Conservation (phyloP, 2,329 filamentous ascomycete genomes). For the Penicillium sp. region DNA sequence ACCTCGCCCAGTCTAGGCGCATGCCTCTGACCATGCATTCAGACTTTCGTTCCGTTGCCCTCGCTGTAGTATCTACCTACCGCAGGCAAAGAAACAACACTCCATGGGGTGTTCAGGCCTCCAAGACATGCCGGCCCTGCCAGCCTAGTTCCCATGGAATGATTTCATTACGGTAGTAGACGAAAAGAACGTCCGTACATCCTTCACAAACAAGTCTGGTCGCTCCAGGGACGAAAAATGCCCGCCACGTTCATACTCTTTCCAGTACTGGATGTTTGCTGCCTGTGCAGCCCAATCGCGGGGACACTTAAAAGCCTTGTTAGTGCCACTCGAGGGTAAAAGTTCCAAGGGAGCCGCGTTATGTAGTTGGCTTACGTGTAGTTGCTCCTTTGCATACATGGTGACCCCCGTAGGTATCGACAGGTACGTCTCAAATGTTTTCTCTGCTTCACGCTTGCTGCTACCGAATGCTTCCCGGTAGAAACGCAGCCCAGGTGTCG, state of each 20-base stretch:
- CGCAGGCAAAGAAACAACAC: no score
- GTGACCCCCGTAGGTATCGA: constrained; percentile 22
- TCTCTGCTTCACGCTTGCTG: constrained; percentile 9
- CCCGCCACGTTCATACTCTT: constrained; percentile 23
- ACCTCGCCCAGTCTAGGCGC: no score
- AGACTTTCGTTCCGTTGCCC: no score
- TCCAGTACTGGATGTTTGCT: constrained; percentile 26
- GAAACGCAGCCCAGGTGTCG: constrained; percentile 12
- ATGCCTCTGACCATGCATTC: no score
- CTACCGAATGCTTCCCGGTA: constrained; percentile 17
- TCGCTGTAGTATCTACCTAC: no score
- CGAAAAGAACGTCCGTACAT: constrained; percentile 7
- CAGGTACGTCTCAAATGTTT: constrained; percentile 15
- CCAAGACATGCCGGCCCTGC: no score
- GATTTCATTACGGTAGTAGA: constrained; percentile 2
- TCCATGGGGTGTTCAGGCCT: no score
- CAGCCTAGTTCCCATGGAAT: not conserved
- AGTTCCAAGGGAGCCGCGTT: not conserved
- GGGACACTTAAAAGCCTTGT: constrained; percentile 12
- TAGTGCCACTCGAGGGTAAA: not conserved
- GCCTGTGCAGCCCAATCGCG: constrained; percentile 21
- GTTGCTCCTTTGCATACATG: constrained; percentile 27
- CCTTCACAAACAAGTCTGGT: constrained; percentile 6
- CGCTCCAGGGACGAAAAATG: constrained; percentile 23
- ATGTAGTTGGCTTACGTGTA: constrained; percentile 4